These are phyloP conservation scores for Kurtzmaniella quercitrusa DNA, from an alignment of 1,139 yeast species.

Conservation along the genomic window DNA sequence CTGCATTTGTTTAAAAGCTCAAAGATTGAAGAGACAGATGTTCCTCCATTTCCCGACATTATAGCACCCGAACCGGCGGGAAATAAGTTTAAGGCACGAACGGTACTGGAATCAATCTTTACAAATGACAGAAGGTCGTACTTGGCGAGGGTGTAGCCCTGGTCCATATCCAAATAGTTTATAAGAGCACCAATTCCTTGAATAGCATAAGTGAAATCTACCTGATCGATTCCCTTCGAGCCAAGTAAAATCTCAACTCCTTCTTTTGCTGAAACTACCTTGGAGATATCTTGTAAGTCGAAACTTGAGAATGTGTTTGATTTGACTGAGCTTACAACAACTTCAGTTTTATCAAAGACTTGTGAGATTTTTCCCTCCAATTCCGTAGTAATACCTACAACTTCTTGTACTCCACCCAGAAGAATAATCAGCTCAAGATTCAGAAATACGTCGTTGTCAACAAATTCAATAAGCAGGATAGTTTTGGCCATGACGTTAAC, in stretches of 20 bases:
- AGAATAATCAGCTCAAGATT: constrained; percentile 81
- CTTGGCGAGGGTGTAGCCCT: constrained; percentile 50
- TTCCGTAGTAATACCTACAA: constrained; percentile 54
- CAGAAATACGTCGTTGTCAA: constrained; percentile 82
- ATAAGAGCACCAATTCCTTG: constrained; percentile 61
- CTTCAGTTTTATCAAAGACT: constrained; percentile 63
- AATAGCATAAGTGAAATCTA: constrained; percentile 31
- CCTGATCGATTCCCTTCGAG: constrained; percentile 48
- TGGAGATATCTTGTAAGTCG: constrained; percentile 67
- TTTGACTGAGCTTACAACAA: constrained; percentile 62
- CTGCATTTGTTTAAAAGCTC: constrained; percentile 86
- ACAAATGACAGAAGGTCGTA: constrained; percentile 75
- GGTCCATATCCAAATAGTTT: constrained; percentile 52
- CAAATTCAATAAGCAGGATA: constrained; percentile 74
- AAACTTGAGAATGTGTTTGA: constrained; percentile 52
- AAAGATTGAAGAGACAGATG: constrained; percentile 53
- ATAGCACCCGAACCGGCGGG: constrained; percentile 39
- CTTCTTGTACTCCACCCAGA: constrained; percentile 87
- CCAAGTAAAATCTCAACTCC: constrained; percentile 54
- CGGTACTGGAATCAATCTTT: constrained; percentile 88
- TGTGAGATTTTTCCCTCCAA: constrained; percentile 49
- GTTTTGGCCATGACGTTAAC: constrained; percentile 67
- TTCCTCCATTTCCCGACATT: background rate
- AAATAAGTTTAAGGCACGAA: constrained; percentile 81
- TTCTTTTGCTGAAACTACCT: constrained; percentile 44